Evolutionary conservation across 305 asterid species (phyloP).

Genomic region (Solanum chacoense): DNA sequence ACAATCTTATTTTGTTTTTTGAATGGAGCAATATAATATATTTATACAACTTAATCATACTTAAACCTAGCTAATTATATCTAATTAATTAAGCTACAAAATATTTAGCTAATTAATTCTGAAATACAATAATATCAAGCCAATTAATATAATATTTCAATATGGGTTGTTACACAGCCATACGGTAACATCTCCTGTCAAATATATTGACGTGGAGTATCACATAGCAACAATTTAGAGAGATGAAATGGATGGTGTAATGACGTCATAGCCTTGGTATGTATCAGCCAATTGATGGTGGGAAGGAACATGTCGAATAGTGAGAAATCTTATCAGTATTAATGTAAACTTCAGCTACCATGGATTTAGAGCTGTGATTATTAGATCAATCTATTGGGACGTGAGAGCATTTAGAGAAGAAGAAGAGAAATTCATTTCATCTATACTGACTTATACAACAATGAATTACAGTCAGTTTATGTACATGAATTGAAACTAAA

Average conservation of each 20-base stretch:
- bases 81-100: background rate
- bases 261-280: background rate
- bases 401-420: no score
- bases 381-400: no score
- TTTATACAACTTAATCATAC: background rate
- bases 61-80: background rate
- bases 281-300: background rate
- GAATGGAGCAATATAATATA: background rate
- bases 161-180: background rate
- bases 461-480: no score
- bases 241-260: background rate
- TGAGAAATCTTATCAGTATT: background rate
- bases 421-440: no score
- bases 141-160: background rate
- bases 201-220: background rate
- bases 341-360: no score
- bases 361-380: no score
- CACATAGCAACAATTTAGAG: background rate
- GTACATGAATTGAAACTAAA: no score
- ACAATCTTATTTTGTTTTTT: background rate
- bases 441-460: no score
- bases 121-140: background rate
- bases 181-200: background rate
- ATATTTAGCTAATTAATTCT: background rate
- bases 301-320: background rate